These are phyloP conservation scores for Phytopythium sindhum DNA, from an alignment of 352 stramenopile species.

Conservation along the genomic window DNA sequence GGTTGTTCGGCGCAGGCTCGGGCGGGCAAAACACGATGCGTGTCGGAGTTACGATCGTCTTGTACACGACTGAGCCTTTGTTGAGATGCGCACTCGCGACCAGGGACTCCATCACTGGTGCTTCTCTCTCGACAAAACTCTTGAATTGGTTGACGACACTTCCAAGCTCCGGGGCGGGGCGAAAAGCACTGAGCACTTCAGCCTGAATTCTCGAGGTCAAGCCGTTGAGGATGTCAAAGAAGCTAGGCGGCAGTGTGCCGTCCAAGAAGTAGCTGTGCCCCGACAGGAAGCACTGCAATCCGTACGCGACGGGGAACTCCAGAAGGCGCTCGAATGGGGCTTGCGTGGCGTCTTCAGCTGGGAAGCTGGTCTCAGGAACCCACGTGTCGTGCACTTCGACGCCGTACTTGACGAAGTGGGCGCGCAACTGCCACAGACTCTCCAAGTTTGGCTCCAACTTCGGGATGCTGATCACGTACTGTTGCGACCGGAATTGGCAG, in stretches of 20 bases:
- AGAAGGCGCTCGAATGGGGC: conserved; percentile 9
- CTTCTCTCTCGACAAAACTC: conserved; percentile 31
- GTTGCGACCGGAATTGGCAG: conserved; percentile 35
- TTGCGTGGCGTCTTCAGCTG: conserved; percentile 1
- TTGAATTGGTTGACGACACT: conserved; percentile 35
- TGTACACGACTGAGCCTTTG: conserved; percentile 35
- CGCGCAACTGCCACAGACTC: conserved; percentile 39
- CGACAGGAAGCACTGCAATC: conserved; percentile 47
- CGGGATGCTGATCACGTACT: conserved; percentile 30
- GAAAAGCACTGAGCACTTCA: conserved; percentile 41
- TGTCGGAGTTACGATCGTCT: conserved; percentile 64
- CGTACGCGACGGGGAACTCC: conserved; percentile 37
- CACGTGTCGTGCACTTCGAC: conserved; percentile 48
- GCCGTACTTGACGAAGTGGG: conserved; percentile 43
- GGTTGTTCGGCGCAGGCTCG: conserved; percentile 49
- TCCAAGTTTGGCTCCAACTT: conserved; percentile 10
- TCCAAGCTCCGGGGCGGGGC: conserved; percentile 10
- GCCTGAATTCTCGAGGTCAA: conserved; percentile 40
- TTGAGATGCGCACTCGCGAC: conserved; percentile 17
- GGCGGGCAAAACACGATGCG: conserved; percentile 62
- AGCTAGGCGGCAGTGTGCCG: conserved; percentile 28
- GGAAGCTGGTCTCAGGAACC: conserved; percentile 14
- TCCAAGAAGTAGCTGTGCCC: conserved; percentile 45
- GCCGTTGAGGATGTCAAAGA: conserved; percentile 30
- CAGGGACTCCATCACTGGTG: conserved; percentile 19